Percentiles rank a stretch among this genome's conserved stretches.
Evolutionary conservation across 768 basidiomycete species (phyloP).

Genomic region (Psilocybe cyanescens): DNA sequence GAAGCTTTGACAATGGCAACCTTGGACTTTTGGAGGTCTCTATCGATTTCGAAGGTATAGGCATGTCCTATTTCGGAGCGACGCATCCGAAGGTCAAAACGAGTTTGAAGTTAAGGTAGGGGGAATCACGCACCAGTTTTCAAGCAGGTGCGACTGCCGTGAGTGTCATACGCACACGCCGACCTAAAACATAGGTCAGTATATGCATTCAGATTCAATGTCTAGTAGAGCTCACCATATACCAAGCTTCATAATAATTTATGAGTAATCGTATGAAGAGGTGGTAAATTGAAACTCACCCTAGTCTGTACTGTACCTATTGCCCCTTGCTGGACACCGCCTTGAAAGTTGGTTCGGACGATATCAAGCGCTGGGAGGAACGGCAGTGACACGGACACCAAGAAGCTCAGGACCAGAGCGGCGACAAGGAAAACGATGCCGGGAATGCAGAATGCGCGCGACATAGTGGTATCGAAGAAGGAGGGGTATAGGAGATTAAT

Average conservation of each 20-base stretch:
- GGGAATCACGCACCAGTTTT: slow-evolving; percentile 39
- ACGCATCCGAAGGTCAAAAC: too few species aligned
- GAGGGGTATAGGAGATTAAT: neutral
- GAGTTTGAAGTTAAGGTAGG: neutral
- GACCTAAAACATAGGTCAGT: slow-evolving; percentile 45
- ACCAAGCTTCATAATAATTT: slow-evolving; percentile 55
- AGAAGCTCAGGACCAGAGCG: slow-evolving; percentile 66
- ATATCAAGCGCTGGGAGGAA: slow-evolving; percentile 70
- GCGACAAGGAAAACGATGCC: slow-evolving; percentile 55
- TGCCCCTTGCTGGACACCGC: slow-evolving; percentile 23
- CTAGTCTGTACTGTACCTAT: slow-evolving; percentile 48
- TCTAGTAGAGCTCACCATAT: slow-evolving; percentile 53
- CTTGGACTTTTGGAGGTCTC: slow-evolving; percentile 31
- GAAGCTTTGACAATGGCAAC: slow-evolving; percentile 50
- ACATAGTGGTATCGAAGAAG: slow-evolving; percentile 24
- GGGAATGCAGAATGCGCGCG: slow-evolving; percentile 62
- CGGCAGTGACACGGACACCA: slow-evolving; percentile 75
- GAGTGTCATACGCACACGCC: slow-evolving; percentile 54
- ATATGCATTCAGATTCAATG: neutral
- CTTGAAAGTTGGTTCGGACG: slow-evolving; percentile 55
- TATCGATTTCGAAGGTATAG: slow-evolving; percentile 51
- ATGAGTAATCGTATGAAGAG: slow-evolving; percentile 2
- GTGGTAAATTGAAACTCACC: slow-evolving; percentile 42
- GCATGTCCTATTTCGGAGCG: slow-evolving; percentile 49
- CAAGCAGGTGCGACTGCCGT: slow-evolving; percentile 24